These are phyloP conservation scores for Russula griseocarnosa DNA, from an alignment of 768 basidiomycete species.

Conservation along the genomic window DNA sequence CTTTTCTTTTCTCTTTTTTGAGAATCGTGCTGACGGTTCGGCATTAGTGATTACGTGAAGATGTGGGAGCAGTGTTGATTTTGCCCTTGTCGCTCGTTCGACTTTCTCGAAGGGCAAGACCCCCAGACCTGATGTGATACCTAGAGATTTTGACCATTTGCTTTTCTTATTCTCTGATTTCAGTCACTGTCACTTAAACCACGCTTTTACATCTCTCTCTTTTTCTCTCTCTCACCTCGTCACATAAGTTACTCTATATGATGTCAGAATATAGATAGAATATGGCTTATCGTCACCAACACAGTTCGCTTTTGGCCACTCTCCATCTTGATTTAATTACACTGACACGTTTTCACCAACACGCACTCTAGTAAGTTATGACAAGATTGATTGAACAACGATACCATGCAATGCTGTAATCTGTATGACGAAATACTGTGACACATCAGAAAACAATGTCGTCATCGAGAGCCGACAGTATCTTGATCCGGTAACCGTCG, in stretches of 20 bases:
- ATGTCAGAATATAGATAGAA: not conserved
- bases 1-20: not conserved
- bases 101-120: not conserved
- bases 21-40: not conserved
- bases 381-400: not conserved
- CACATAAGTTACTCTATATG: not conserved
- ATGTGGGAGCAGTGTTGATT: slow-evolving; percentile 28
- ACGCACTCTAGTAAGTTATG: not conserved
- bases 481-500: not conserved
- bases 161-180: not conserved
- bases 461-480: not conserved
- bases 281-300: slow-evolving; percentile 1
- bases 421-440: not conserved
- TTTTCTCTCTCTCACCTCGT: not conserved
- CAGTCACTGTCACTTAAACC: not conserved
- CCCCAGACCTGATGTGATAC: slow-evolving; percentile 5
- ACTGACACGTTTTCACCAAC: too few relatives aligned
- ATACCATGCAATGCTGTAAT: not conserved
- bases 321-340: not conserved
- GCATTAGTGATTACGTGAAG: slow-evolving; percentile 26
- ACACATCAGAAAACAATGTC: not conserved
- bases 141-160: not conserved
- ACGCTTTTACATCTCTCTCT: not conserved
- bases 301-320: slow-evolving; percentile 1
- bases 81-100: not conserved